Evolutionary conservation across 2,329 filamentous ascomycete species (phyloP).

Genomic region (Verticillium isaacii): DNA sequence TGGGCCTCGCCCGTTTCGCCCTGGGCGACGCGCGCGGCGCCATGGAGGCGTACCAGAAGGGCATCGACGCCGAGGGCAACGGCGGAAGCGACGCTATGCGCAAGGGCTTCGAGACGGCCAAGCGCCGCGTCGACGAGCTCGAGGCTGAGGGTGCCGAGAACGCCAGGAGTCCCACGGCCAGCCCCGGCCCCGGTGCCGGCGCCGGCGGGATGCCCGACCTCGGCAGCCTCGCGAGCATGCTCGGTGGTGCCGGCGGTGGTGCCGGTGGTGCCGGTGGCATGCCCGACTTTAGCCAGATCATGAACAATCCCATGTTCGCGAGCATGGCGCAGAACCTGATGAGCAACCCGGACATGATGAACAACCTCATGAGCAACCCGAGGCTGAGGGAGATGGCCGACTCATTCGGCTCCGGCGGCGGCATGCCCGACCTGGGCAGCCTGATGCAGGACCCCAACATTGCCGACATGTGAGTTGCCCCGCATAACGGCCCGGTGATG

Average conservation of each 20-base stretch:
- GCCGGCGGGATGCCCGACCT: constrained; percentile 67
- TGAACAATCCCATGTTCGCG: constrained; percentile 98
- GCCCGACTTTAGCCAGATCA: constrained; percentile 81
- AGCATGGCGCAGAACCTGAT: constrained; percentile 96
- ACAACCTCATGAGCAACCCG: constrained; percentile 91
- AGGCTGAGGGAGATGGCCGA: constrained; percentile 82
- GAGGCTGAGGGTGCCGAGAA: constrained; percentile 46
- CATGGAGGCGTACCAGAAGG: constrained; percentile 91
- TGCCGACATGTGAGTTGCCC: constrained; percentile 76
- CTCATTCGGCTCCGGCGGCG: constrained; percentile 68
- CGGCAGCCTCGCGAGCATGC: constrained; percentile 65
- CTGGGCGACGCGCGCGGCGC: constrained; percentile 85
- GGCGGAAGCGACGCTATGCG: constrained; percentile 97
- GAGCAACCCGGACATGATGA: constrained; percentile 92
- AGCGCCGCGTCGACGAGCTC: constrained; percentile 79
- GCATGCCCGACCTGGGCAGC: constrained; percentile 80
- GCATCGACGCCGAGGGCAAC: constrained; percentile 90
- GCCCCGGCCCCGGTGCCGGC: constrained; percentile 33
- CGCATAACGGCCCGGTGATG: too few species aligned
- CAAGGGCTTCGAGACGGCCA: constrained; percentile 92
- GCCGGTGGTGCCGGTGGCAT: constrained; percentile 68
- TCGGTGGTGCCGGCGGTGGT: constrained; percentile 52
- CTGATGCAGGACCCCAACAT: constrained; percentile 92
- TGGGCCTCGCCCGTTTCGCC: constrained; percentile 87
- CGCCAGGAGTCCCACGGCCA: constrained; percentile 26